phyloP scores from a whole-genome alignment of 106 monocot species.

The Gastrodia elata region DNA sequence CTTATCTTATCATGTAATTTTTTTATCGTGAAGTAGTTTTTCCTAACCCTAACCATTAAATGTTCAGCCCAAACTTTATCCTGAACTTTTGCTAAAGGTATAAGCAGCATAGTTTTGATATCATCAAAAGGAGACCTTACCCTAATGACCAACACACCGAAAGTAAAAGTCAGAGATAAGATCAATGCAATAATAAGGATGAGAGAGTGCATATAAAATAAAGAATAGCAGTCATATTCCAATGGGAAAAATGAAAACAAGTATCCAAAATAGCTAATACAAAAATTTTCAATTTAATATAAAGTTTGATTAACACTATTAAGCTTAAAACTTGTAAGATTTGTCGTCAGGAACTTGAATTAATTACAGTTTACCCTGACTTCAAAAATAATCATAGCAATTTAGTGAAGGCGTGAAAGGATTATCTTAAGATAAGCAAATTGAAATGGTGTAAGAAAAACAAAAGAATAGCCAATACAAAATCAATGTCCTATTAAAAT shows the following conservation, averaged over 20 bases:
- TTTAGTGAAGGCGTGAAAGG: background rate
- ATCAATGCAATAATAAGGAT: background rate
- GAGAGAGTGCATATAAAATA: background rate
- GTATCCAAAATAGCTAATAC: background rate
- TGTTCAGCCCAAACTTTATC: too few relatives aligned
- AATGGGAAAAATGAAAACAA: background rate
- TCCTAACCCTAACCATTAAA: too few relatives aligned
- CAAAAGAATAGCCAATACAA: background rate
- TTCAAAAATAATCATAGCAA: background rate
- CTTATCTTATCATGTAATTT: background rate
- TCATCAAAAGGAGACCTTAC: background rate
- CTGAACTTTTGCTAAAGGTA: too few relatives aligned
- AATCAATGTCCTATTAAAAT: background rate
- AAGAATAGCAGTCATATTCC: background rate
- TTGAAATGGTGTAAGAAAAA: background rate
- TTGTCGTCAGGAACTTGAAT: background rate
- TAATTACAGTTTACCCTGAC: background rate
- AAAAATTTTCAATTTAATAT: background rate
- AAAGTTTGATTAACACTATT: background rate
- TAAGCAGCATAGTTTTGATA: too few relatives aligned
- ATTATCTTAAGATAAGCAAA: background rate
- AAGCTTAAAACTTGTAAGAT: background rate
- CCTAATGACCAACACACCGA: background rate
- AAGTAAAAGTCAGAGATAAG: too few relatives aligned
- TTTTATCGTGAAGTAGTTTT: too few relatives aligned